Percentiles rank a stretch among this genome's conserved stretches.
Evolutionary conservation across 768 basidiomycete species (phyloP).

Genomic region (Suillus bovinus): DNA sequence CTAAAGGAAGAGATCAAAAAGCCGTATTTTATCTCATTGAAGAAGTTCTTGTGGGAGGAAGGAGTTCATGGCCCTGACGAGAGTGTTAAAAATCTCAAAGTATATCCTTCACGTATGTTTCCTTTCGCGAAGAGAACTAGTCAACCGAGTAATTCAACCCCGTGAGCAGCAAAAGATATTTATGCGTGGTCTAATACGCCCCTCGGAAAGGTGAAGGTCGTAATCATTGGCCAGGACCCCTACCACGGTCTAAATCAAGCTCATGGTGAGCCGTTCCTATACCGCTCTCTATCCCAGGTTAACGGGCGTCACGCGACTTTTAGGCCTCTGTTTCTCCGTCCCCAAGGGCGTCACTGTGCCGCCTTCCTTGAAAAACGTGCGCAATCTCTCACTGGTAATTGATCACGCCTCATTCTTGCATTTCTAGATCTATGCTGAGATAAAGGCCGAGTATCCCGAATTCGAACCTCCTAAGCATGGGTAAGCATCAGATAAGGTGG

Average conservation of each 20-base stretch:
- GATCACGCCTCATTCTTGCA: constrained; percentile 15
- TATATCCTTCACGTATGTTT: constrained; percentile 74
- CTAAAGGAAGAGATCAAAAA: constrained; percentile 75
- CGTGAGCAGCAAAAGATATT: constrained; percentile 68
- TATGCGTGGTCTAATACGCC: constrained; percentile 93
- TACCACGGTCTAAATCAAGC: constrained; percentile 83
- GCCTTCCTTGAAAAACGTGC: constrained; percentile 81
- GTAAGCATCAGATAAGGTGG: constrained; percentile 42
- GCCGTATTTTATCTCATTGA: constrained; percentile 74
- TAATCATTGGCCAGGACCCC: constrained; percentile 90
- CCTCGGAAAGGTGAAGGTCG: constrained; percentile 79
- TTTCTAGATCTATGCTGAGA: constrained; percentile 81
- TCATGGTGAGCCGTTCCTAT: constrained; percentile 56
- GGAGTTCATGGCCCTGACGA: constrained; percentile 58
- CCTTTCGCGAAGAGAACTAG: constrained; percentile 27
- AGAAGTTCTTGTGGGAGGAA: constrained; percentile 66
- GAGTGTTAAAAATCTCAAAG: constrained; percentile 45
- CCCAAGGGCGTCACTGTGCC: constrained; percentile 71
- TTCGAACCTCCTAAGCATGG: constrained; percentile 84
- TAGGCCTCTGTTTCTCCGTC: constrained; percentile 92
- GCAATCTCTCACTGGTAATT: constrained; percentile 23
- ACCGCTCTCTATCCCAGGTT: constrained; percentile 5
- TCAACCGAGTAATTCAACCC: constrained; percentile 11
- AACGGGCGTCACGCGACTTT: constrained; percentile 16
- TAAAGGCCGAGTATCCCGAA: constrained; percentile 77